Percentiles rank a stretch among this genome's conserved stretches.
Evolutionary conservation across 495 filamentous ascomycete species (phyloP).

Genomic region (Hapsidospora chrysogenum): DNA sequence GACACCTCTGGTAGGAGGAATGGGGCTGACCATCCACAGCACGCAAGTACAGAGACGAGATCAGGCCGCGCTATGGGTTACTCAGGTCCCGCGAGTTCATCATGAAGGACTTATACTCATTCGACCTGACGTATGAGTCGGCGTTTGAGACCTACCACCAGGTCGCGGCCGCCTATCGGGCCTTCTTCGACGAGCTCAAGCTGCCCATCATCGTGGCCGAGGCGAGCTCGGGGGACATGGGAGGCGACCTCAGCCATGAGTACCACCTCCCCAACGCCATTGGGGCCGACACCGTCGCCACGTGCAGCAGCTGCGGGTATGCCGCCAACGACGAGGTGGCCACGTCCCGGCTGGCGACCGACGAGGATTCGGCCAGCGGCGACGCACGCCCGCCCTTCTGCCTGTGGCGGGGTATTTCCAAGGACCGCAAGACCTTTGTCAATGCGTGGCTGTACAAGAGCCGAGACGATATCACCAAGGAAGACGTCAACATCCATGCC

Average conservation of each 20-base stretch:
- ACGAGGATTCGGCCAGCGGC: constrained; percentile 6
- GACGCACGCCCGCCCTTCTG: constrained; percentile 9
- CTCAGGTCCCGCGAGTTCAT: constrained; percentile 84
- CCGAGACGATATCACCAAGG: constrained; percentile 11
- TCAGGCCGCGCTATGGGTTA: constrained; percentile 71
- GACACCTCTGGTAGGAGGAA: neutral
- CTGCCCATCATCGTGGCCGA: constrained; percentile 72
- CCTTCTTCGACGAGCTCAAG: constrained; percentile 67
- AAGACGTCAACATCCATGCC: constrained; percentile 47
- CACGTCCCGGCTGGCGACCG: constrained; percentile 7
- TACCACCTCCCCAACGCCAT: constrained; percentile 70
- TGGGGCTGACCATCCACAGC: constrained; percentile 26
- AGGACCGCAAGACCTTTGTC: constrained; percentile 47
- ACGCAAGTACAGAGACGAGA: constrained; percentile 88
- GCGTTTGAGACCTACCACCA: constrained; percentile 63
- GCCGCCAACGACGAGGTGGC: constrained; percentile 78
- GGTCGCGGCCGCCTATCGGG: constrained; percentile 52
- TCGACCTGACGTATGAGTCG: constrained; percentile 47
- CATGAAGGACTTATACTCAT: constrained; percentile 99
- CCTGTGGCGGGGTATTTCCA: constrained; percentile 52
- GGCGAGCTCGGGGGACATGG: constrained; percentile 92
- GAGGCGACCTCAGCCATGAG: constrained; percentile 82
- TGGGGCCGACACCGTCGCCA: constrained; percentile 75
- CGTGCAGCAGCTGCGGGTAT: constrained; percentile 56
- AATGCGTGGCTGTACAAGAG: constrained; percentile 50